Conservation (phyloP, 192 early-diverging fungal genomes). For the Coemansia sp. region DNA sequence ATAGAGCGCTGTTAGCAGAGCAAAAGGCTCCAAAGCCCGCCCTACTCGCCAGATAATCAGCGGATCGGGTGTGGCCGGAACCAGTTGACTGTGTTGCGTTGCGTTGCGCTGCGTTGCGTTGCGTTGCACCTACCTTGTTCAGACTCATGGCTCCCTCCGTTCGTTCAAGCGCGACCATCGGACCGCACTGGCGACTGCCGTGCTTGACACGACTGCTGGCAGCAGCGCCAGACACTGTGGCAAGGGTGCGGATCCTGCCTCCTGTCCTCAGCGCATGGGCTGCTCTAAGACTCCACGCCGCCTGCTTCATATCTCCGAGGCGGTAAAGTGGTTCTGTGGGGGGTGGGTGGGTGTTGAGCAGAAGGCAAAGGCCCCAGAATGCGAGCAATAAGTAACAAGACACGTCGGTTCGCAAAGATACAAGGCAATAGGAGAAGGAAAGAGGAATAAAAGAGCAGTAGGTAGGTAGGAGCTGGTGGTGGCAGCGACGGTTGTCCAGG, state of each 20-base stretch:
- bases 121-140: neutral
- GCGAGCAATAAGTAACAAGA: neutral
- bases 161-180: too few species aligned
- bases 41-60: neutral
- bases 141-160: neutral
- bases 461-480: too few species aligned
- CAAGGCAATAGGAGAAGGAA: neutral
- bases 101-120: too few species aligned
- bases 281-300: neutral
- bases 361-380: neutral
- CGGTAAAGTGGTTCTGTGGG: too few species aligned
- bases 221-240: neutral
- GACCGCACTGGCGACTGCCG: neutral
- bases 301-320: neutral
- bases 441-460: neutral
- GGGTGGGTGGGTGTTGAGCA: neutral
- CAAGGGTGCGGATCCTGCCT: neutral
- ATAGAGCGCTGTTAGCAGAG: too few species aligned
- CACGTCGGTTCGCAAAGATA: neutral
- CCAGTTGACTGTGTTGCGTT: neutral
- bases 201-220: neutral
- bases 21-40: too few species aligned
- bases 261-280: neutral
- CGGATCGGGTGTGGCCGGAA: constrained; percentile 2
- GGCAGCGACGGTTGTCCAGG: too few species aligned